phyloP scores from a whole-genome alignment of 2,329 filamentous ascomycete species.

The Tolypocladium inflatum region DNA sequence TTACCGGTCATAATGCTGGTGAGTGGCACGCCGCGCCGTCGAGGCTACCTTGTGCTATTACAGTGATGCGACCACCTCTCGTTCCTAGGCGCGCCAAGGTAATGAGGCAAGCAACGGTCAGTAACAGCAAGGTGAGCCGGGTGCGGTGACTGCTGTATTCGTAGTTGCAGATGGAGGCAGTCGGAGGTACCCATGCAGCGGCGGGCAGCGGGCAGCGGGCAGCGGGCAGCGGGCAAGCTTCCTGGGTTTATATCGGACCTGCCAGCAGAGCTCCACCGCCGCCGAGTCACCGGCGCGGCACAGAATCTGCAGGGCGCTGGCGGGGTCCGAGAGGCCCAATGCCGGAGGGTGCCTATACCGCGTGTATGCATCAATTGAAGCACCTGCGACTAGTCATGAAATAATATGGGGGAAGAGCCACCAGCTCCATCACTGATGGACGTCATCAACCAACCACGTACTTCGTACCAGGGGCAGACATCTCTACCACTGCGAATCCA shows the following conservation, averaged over 20 bases:
- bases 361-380: constrained; percentile 12
- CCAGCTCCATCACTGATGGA: neutral
- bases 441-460: neutral
- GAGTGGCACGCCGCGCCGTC: neutral
- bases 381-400: neutral
- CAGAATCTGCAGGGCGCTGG: constrained; percentile 1
- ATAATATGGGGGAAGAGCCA: neutral
- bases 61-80: neutral
- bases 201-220: neutral
- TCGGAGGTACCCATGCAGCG: neutral
- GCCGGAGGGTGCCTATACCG: constrained; percentile 16
- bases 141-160: neutral
- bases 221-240: neutral
- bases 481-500: neutral
- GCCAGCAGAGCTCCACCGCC: neutral
- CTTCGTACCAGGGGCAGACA: neutral
- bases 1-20: neutral
- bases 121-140: neutral
- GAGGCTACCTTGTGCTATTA: neutral
- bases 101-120: neutral
- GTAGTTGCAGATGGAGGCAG: neutral
- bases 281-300: neutral
- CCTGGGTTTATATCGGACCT: neutral
- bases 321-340: constrained; percentile 4
- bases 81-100: neutral